These are phyloP conservation scores for Boletus holoroseus DNA, from an alignment of 1,284 basidiomycete genomes.

Conservation along the genomic window DNA sequence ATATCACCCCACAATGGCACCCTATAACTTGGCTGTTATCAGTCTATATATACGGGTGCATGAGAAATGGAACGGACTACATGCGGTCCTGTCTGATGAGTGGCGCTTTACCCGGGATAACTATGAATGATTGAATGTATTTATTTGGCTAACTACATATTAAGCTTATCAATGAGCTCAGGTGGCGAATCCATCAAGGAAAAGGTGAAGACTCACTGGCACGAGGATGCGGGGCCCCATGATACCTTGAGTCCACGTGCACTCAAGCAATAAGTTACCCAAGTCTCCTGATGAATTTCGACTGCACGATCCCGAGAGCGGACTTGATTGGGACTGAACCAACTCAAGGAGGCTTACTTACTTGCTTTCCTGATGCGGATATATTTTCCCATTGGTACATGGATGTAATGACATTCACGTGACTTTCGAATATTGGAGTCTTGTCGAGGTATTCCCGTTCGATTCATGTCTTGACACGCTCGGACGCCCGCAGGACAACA, in stretches of 20 bases:
- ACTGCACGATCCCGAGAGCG: no score
- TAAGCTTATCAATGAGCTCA: no score
- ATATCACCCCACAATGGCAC: background rate
- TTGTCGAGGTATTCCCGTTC: slow-evolving; percentile 15
- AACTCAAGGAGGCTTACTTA: background rate
- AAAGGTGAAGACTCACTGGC: no score
- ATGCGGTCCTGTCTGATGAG: background rate
- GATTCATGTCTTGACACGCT: slow-evolving; percentile 28
- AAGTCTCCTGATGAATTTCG: no score
- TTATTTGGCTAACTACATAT: no score
- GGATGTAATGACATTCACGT: slow-evolving; percentile 22
- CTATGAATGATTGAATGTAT: no score
- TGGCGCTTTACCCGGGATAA: no score
- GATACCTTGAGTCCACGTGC: no score
- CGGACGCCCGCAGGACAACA: slow-evolving; percentile 12
- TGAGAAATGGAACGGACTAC: background rate
- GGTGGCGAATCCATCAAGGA: no score
- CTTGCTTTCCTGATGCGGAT: slow-evolving; percentile 5
- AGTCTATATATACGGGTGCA: slow-evolving; percentile 9
- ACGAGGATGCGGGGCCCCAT: no score
- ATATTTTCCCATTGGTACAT: slow-evolving; percentile 11
- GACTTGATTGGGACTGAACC: background rate
- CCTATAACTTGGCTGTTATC: background rate
- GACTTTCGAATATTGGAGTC: slow-evolving; percentile 19
- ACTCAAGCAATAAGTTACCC: no score